Conservation (phyloP, 192 early-diverging fungal genomes). For the Coemansia sp. region DNA sequence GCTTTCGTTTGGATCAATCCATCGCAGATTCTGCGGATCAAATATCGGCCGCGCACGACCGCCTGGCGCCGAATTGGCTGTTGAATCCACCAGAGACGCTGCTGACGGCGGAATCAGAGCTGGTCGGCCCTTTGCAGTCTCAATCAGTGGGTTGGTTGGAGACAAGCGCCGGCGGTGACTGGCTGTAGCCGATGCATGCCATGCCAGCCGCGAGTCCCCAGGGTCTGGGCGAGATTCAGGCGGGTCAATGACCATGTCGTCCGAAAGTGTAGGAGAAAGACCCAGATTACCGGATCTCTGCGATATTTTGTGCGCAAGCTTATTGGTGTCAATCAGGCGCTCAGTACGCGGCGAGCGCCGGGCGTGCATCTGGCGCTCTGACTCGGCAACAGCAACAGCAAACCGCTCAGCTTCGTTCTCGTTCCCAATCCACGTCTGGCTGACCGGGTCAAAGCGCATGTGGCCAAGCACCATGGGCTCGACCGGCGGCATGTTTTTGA, state of each 20-base stretch:
- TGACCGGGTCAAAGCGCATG: conserved; percentile 47
- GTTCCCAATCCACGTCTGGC: conserved; percentile 42
- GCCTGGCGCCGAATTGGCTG: conserved; percentile 8
- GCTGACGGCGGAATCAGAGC: conserved; percentile 43
- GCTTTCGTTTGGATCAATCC: conserved; percentile 45
- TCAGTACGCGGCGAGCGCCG: conserved; percentile 19
- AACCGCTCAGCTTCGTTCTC: conserved; percentile 42
- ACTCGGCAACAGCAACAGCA: conserved; percentile 46
- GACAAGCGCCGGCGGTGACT: conserved; percentile 11
- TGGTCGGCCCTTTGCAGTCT: conserved; percentile 28
- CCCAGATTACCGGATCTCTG: conserved; percentile 37
- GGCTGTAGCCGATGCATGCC: conserved; percentile 9
- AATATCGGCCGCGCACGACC: conserved; percentile 38
- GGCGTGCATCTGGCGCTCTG: conserved; percentile 28
- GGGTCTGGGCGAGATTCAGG: conserved; percentile 6
- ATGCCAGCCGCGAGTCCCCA: conserved; percentile 4
- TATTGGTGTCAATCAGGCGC: conserved; percentile 30
- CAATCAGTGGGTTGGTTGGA: conserved; percentile 25
- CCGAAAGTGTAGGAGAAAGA: conserved; percentile 20
- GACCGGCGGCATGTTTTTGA: conserved; percentile 21
- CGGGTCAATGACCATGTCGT: conserved; percentile 19
- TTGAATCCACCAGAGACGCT: conserved; percentile 16
- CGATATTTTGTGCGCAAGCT: conserved; percentile 46
- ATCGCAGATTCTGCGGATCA: conserved; percentile 49
- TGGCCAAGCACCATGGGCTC: conserved; percentile 37